Conservation (phyloP, 345 rosid genomes). For the Linum lewisii region DNA sequence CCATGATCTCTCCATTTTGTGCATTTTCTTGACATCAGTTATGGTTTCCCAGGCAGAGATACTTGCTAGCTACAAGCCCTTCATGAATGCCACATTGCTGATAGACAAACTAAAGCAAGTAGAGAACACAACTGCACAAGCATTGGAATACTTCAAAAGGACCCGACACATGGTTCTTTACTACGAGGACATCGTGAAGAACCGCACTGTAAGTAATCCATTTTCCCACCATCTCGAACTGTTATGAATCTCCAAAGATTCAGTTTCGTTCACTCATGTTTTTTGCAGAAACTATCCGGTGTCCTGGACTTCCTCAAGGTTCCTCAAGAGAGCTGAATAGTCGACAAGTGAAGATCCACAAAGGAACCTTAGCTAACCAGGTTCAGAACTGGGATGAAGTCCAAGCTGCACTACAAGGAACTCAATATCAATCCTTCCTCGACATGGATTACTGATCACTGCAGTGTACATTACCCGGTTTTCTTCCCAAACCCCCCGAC, state of each 20-base stretch:
- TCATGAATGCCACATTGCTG: slow-evolving; percentile 52
- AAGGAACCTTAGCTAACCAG: slow-evolving; percentile 55
- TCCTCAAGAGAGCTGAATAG: slow-evolving; percentile 59
- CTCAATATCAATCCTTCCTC: slow-evolving; percentile 49
- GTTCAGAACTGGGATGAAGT: slow-evolving; percentile 78
- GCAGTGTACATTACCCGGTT: slow-evolving; percentile 20
- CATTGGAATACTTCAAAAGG: slow-evolving; percentile 71
- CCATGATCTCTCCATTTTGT: background rate
- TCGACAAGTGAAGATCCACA: slow-evolving; percentile 93
- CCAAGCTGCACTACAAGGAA: slow-evolving; percentile 49
- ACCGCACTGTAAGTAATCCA: slow-evolving; percentile 51
- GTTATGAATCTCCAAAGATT: background rate
- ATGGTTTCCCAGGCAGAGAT: slow-evolving; percentile 74
- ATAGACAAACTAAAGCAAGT: slow-evolving; percentile 54
- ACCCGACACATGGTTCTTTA: slow-evolving; percentile 68
- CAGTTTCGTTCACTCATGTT: background rate
- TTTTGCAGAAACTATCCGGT: slow-evolving; percentile 56
- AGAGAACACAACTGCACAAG: slow-evolving; percentile 57
- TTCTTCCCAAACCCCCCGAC: slow-evolving; percentile 1
- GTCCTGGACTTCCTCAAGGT: slow-evolving; percentile 82
- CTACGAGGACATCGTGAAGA: slow-evolving; percentile 85
- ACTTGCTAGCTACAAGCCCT: slow-evolving; percentile 84
- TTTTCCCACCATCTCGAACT: background rate
- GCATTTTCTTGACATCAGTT: slow-evolving; percentile 4
- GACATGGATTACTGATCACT: slow-evolving; percentile 36